Conservation (phyloP, 208 protist genomes). For the Trichomonas vaginalis region DNA sequence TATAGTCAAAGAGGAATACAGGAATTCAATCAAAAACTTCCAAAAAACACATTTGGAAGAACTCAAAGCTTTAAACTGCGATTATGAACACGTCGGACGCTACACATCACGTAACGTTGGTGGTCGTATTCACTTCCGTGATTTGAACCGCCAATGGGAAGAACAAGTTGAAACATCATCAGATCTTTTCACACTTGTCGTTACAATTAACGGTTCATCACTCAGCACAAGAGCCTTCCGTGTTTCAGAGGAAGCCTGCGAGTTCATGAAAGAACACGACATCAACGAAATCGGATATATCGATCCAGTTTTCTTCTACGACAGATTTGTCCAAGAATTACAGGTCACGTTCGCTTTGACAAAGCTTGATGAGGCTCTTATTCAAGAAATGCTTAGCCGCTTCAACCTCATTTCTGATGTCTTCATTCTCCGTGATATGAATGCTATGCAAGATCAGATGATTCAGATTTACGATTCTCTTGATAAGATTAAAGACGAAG, state of each 20-base stretch:
- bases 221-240: background rate
- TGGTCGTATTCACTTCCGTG: background rate
- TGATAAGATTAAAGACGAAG: background rate
- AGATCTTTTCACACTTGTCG: background rate
- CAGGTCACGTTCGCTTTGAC: background rate
- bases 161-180: background rate
- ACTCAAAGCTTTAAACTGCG: background rate
- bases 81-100: conserved; percentile 5
- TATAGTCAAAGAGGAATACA: background rate
- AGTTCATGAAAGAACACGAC: background rate
- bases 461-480: background rate
- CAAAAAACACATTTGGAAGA: background rate
- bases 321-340: background rate
- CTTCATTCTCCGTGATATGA: background rate
- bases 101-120: background rate
- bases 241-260: background rate
- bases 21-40: background rate
- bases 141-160: background rate
- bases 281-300: background rate
- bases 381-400: background rate
- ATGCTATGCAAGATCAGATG: background rate
- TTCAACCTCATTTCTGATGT: conserved; percentile 5
- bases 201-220: background rate
- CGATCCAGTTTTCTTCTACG: background rate
- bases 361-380: background rate